Conservation (phyloP, 306 rosid genomes). For the Glycine latifolia region DNA sequence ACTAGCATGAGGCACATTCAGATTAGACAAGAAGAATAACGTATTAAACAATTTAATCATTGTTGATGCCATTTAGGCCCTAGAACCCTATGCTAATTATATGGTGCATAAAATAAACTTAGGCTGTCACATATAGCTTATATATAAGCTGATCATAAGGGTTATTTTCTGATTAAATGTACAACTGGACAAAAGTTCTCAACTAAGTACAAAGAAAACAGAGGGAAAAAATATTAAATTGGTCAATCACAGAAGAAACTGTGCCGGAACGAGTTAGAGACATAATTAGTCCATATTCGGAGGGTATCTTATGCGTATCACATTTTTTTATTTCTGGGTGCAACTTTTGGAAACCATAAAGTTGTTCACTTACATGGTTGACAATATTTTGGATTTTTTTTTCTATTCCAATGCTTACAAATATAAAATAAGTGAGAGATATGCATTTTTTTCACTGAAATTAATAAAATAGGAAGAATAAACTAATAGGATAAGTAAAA, state of each 20-base stretch:
- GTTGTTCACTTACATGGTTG: too few relatives aligned
- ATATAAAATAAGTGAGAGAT: too few relatives aligned
- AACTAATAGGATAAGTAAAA: too few relatives aligned
- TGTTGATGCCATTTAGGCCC: conserved; percentile 29
- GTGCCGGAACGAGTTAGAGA: background rate
- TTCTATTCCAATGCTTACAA: too few relatives aligned
- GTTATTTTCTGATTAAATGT: conserved; percentile 19
- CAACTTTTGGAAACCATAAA: background rate
- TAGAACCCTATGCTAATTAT: conserved; percentile 30
- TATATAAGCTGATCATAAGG: background rate
- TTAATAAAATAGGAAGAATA: too few relatives aligned
- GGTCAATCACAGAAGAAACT: background rate
- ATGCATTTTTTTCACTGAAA: too few relatives aligned
- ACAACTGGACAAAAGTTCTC: background rate
- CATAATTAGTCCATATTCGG: background rate
- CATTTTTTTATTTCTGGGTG: background rate
- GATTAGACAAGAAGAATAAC: background rate
- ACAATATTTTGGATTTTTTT: too few relatives aligned
- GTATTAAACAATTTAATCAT: conserved; percentile 14
- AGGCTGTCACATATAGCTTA: background rate
- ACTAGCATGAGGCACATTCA: background rate
- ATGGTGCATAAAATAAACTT: conserved; percentile 1
- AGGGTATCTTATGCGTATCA: background rate
- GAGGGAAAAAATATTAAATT: background rate
- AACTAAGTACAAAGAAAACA: conserved; percentile 7